Evolutionary conservation across 306 rosid genomes (phyloP), one percentile per base, ranked within the genome.

Genomic region (Prinsepia uniflora): DNA sequence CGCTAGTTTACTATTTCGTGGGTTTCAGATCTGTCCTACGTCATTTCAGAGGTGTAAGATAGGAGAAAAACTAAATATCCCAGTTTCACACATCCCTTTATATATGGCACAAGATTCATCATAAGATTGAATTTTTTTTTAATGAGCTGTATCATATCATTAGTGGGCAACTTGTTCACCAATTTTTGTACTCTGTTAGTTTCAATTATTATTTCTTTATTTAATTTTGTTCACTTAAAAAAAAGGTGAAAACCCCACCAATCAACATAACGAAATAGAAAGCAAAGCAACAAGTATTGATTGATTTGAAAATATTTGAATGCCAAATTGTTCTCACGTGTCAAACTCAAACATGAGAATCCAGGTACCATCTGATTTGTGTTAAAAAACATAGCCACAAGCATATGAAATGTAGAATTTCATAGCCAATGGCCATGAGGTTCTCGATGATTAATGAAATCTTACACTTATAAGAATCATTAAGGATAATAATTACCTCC

Each of bases 401-500:
- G 30, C 19, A 48, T 3, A 58, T 5, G 36, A 68, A 68, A 66
- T 40, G 36, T 76, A 24, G 5, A 45, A 14, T 55, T 14, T 24
- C 63, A 2, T 1, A 74, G 64, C 47, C 65, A 24, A 22, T 49
- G 50, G 70, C 30, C 34, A 54, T 56, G 30, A 65, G 70, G 44
- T 58, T 5, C 64, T 66, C 57, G n/a, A n/a, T n/a, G n/a, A n/a
- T n/a, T n/a, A 77, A 73, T 3, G 68, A 59, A 62, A 55, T n/a
- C 67, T 56, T 71, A 43, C 11, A 15, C 57, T 11, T 70, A 54
- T 8, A 53, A 70, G 14, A 57, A 74, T 62, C 20, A 60, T 65
- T 58, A 50, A 67, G 15, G 74, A 69, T 59, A 77, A 77, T 24
- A 64, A 63, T 76, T 84, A 90, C 92, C 96, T 84, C 81, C 7